Conservation (phyloP, 768 basidiomycete species). For the Lyophyllum decastes region DNA sequence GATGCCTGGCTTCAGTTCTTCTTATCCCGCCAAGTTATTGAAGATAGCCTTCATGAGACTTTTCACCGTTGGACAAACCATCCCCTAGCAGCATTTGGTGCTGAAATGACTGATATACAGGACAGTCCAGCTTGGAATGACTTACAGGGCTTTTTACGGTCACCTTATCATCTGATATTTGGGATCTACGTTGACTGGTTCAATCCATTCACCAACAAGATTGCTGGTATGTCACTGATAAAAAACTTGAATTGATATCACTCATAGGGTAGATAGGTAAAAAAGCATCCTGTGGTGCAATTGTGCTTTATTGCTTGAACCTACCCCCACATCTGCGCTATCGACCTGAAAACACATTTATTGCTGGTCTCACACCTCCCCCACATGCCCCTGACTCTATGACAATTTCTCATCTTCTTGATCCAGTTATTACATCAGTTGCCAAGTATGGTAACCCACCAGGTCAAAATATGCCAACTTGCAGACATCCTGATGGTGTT, state of each 20-base stretch:
- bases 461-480: slow-evolving; percentile 13
- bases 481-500: slow-evolving; percentile 15
- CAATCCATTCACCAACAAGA: slow-evolving; percentile 34
- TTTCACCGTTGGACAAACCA: slow-evolving; percentile 7
- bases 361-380: slow-evolving; percentile 34
- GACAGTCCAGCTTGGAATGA: slow-evolving; percentile 29
- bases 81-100: slow-evolving; percentile 2
- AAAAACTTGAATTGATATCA: too few species aligned
- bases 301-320: slow-evolving; percentile 34
- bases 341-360: slow-evolving; percentile 30
- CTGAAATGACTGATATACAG: slow-evolving; percentile 21
- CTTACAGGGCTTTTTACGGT: slow-evolving; percentile 9
- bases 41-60: slow-evolving; percentile 15
- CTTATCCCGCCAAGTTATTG: slow-evolving; percentile 22
- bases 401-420: slow-evolving; percentile 29
- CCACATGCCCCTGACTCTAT: slow-evolving; percentile 25
- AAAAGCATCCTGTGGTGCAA: slow-evolving; percentile 26
- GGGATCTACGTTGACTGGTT: slow-evolving; percentile 36
- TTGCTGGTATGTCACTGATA: slow-evolving; percentile 13
- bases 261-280: slow-evolving; percentile 2
- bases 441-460: slow-evolving; percentile 12
- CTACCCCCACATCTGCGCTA: slow-evolving; percentile 29
- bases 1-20: slow-evolving; percentile 28
- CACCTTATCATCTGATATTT: slow-evolving; percentile 21
- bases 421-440: slow-evolving; percentile 13